Percentiles rank a stretch among this genome's conserved stretches.
Evolutionary conservation across 176 grass and related monocot species (phyloP).

Genomic region (Guadua angustifolia): DNA sequence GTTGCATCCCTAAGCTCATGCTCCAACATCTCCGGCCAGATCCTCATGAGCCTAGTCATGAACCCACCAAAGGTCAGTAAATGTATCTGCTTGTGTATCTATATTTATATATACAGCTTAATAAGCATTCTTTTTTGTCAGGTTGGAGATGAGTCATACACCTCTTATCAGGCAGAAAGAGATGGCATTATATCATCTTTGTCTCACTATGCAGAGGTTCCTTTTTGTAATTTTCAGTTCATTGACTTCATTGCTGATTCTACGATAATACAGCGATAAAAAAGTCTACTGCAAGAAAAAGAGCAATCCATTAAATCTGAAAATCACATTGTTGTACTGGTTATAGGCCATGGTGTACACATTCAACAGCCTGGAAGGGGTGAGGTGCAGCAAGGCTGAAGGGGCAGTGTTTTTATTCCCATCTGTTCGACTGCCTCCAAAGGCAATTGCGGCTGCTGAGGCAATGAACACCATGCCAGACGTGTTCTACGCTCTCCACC

Average conservation of each 20-base stretch:
- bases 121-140: slow-evolving; percentile 50
- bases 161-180: slow-evolving; percentile 60
- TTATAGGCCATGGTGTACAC: slow-evolving; percentile 66
- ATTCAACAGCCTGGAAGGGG: slow-evolving; percentile 70
- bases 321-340: neutral
- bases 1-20: neutral
- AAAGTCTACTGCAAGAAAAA: neutral
- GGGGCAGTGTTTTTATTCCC: slow-evolving; percentile 93
- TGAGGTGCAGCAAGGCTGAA: slow-evolving; percentile 80
- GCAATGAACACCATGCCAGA: slow-evolving; percentile 60
- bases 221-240: slow-evolving; percentile 22
- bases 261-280: neutral
- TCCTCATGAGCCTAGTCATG: neutral
- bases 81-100: neutral
- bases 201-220: slow-evolving; percentile 65
- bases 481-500: slow-evolving; percentile 67
- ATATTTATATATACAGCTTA: slow-evolving; percentile 1
- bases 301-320: neutral
- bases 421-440: slow-evolving; percentile 55
- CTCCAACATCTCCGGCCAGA: neutral
- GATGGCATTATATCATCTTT: slow-evolving; percentile 62
- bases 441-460: slow-evolving; percentile 65
- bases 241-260: neutral
- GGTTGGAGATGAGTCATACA: slow-evolving; percentile 81
- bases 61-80: neutral